A percentile compares a stretch with the other conserved stretches of the same genome.
Conservation (phyloP, 495 filamentous ascomycete genomes). For the Ramalina intermedia region DNA sequence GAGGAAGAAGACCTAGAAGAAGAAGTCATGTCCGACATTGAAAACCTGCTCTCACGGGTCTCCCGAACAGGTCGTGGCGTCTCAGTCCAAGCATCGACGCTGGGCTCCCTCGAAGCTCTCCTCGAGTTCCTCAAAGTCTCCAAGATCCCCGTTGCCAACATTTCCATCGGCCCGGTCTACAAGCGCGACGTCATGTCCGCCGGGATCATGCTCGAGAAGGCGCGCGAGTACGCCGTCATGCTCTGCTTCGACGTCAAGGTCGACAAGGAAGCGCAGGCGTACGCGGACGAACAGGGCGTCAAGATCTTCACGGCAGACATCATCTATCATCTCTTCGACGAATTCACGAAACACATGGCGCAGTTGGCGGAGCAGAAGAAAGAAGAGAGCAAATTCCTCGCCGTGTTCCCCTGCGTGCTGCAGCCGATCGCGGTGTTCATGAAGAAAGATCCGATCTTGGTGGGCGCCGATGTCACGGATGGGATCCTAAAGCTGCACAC, state of each 20-base stretch:
- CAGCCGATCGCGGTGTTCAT: slow-evolving; percentile 89
- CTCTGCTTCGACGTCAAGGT: slow-evolving; percentile 99
- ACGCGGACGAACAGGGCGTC: slow-evolving; percentile 87
- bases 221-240: slow-evolving; percentile 94
- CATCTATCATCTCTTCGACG: slow-evolving; percentile 96
- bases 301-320: slow-evolving; percentile 99
- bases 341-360: slow-evolving; percentile 88
- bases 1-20: slow-evolving; percentile 94
- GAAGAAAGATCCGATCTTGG: slow-evolving; percentile 90
- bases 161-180: slow-evolving; percentile 94
- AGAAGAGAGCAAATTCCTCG: slow-evolving; percentile 86
- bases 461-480: slow-evolving; percentile 90
- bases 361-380: slow-evolving; percentile 76
- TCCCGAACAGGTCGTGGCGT: slow-evolving; percentile 87
- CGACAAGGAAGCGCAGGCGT: slow-evolving; percentile 84
- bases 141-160: slow-evolving; percentile 95
- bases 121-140: slow-evolving; percentile 87
- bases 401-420: slow-evolving; percentile 93
- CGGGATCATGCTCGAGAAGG: slow-evolving; percentile 92
- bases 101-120: slow-evolving; percentile 91
- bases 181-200: slow-evolving; percentile 98
- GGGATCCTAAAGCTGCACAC: slow-evolving; percentile 75
- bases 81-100: slow-evolving; percentile 90
- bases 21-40: slow-evolving; percentile 91
- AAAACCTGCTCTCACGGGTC: slow-evolving; percentile 77